Base-by-base conservation (phyloP, 306 rosid genomes). In the Cucurbita maxima region DNA sequence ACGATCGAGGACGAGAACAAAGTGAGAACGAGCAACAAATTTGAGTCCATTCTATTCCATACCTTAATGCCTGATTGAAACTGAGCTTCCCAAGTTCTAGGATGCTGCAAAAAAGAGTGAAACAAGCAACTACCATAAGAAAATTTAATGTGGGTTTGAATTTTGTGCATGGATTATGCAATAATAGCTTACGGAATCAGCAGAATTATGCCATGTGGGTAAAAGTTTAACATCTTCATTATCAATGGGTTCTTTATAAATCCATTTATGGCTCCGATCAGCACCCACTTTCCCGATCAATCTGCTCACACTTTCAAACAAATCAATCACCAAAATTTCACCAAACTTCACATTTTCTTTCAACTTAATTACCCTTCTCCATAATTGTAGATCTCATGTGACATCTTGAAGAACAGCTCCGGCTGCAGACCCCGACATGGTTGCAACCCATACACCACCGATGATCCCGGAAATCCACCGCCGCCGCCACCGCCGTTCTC, bases 41-140 rank as follows among this genome's bases (percentile, higher is more conserved):
- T 30, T 37, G 5, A 55, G 13, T 22, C 44, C 6, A 4, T 44
- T 9, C 22, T 4, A 12, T 58, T 38, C 6, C 15, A 45, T 71
- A 93, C 95, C 99, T 95, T 91, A 79, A 95, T 91, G 76, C 99
- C 99, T 74, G 97, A 95, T 84, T 91, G 89, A 80, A 95, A 95
- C 87, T 95, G 99, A 44, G 99, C 97, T 85, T 95, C 99, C 99
- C 99, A 95, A 57, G 99, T 95, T 80, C 99, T 81, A 80, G 99
- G 99, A 75, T 91, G 96, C 99, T 95, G 92, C 34, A 79, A 62
- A 60, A 71, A 4, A 58, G 60, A 62, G 79, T 71, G 38, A 13
- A 56, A 58, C 58, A 69, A 10, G 4, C 41, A 68, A 20, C 22
- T 7, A 60, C 69, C 50, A 55, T 55, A 43, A 59, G 37, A 73